Evolutionary conservation across 257 asterid genomes (phyloP), one percentile per base, ranked within the genome.

Genomic region (Verbena officinalis): DNA sequence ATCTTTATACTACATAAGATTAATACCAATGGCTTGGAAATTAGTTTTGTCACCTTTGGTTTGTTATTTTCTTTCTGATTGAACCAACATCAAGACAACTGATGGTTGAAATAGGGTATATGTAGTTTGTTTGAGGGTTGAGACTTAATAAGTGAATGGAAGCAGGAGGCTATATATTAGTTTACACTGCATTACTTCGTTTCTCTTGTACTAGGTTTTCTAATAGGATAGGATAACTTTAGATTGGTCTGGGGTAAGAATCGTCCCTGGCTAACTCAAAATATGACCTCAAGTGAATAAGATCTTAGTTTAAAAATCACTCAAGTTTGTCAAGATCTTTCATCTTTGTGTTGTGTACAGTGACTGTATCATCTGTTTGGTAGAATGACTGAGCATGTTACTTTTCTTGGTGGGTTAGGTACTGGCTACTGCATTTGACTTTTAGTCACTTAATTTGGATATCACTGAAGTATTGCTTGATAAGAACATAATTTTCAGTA

Each of bases 91-190:
- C 45, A 17, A 7, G 43, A 13, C 2, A 42, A 24, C 59, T 45
- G 59, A 19, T 54, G 58, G 58, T 14, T 52, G 3, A 14, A 24
- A 20, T 20, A 15, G 4, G 2, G 4, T 4, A 12, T 9, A 23
- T 39, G 31, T 61, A 40, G 44, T 4, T 31, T 20, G 14, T 11
- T 54, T 24, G 31, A 1, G 61, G 42, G 48, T 6, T 57, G 49
- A 46, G 13, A 12, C 34, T 9, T 55, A 27, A 34, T 40, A 48
- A 22, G 40, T 52, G 69, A 24, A 50, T 52, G 30, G 54, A 45
- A 60, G 36, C 22, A 62, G 54, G 68, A 42, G 69, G 20, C 57
- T 31, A 44, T 56, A 43, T 40, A 17, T 51, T 31, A 21, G 22
- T 62, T 5, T 45, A 42, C 21, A 40, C 17, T 12, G 3, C 20